These are phyloP conservation scores for Handroanthus guayacan DNA, from an alignment of 257 asterid genomes.

Conservation along the genomic window DNA sequence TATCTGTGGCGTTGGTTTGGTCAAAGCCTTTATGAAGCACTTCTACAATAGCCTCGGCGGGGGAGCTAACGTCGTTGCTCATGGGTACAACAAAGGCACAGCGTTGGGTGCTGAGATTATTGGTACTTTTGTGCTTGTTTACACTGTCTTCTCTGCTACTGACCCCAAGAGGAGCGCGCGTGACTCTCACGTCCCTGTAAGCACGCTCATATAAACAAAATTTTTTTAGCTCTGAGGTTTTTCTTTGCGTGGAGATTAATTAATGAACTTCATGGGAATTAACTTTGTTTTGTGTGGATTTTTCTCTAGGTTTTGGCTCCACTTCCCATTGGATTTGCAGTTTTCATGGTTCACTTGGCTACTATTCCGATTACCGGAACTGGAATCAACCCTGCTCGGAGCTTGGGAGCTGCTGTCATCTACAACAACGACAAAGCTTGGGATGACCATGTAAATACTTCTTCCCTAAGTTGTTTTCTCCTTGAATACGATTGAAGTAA, in stretches of 20 bases:
- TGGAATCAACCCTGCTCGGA: constrained; percentile 94
- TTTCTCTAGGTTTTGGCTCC: constrained; percentile 85
- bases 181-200: constrained; percentile 95
- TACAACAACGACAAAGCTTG: constrained; percentile 64
- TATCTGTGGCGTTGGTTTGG: constrained; percentile 88
- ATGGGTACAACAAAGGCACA: constrained; percentile 80
- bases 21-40: constrained; percentile 81
- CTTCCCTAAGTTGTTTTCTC: not conserved
- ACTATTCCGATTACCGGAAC: constrained; percentile 96
- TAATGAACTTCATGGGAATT: not conserved
- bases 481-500: not conserved
- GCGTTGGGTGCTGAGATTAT: constrained; percentile 95
- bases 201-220: constrained; percentile 5
- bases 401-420: constrained; percentile 97
- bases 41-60: constrained; percentile 70
- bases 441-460: constrained; percentile 81
- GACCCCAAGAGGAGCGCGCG: constrained; percentile 97
- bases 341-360: constrained; percentile 96
- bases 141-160: constrained; percentile 97
- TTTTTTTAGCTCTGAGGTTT: not conserved
- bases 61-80: constrained; percentile 68
- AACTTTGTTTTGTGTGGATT: not conserved
- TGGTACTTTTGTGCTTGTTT: constrained; percentile 90
- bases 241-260: not conserved
- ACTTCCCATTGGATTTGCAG: constrained; percentile 94